A percentile compares a stretch with the other conserved stretches of the same genome.
Conservation (phyloP, 2,329 filamentous ascomycete species). For the Pseudocercospora macadamiae region DNA sequence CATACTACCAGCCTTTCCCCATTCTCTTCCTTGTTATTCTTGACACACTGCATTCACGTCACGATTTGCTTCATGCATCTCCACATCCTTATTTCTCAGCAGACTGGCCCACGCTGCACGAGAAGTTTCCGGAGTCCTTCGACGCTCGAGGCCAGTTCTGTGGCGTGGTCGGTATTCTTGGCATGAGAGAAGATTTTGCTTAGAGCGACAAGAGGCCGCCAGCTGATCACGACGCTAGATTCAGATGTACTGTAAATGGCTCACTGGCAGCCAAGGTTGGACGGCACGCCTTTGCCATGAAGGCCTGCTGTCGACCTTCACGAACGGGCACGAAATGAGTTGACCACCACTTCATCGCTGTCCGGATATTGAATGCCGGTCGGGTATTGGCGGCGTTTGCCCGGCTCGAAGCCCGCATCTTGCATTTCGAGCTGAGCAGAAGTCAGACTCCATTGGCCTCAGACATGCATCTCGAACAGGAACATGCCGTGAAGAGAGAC, state of each 20-base stretch:
- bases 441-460: too few relatives aligned
- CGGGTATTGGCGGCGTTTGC: neutral
- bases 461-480: too few relatives aligned
- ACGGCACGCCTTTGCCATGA: neutral
- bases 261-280: neutral
- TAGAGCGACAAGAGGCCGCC: neutral
- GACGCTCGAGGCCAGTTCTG: too few relatives aligned
- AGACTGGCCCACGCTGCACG: neutral
- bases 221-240: neutral
- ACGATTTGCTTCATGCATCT: neutral
- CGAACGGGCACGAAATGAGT: neutral
- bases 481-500: too few relatives aligned
- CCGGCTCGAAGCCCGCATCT: neutral
- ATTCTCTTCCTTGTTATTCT: neutral
- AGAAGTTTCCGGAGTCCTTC: neutral
- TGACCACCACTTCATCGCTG: neutral
- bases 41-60: slow-evolving; percentile 5
- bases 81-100: slow-evolving; percentile 1
- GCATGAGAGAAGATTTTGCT: neutral
- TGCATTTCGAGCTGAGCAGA: too few relatives aligned
- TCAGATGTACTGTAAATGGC: neutral
- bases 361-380: neutral
- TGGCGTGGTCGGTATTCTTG: neutral
- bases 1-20: neutral
- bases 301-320: neutral